Evolutionary conservation across 148 eudicot genomes (phyloP).

Genomic region (Cornus kousa): DNA sequence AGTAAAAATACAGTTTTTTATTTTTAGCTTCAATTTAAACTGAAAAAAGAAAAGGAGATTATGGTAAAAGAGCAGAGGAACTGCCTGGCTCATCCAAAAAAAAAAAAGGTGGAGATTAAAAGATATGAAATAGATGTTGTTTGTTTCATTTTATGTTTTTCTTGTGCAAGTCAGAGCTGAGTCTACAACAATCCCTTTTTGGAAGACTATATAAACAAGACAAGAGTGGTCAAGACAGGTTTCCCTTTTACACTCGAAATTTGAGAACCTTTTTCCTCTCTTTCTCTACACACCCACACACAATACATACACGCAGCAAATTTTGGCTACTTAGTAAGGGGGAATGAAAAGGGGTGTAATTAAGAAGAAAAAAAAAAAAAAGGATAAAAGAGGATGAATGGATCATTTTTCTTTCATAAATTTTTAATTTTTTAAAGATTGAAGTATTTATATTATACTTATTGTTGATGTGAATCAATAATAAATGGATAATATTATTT

Average conservation of each 20-base stretch:
- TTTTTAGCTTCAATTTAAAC: neutral
- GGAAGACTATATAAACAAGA: neutral
- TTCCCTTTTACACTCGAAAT: neutral
- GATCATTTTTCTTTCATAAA: too few species aligned
- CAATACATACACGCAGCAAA: too few species aligned
- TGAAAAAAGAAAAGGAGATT: neutral
- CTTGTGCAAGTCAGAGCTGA: slow-evolving; percentile 13
- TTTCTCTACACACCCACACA: neutral
- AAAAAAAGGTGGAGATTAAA: neutral
- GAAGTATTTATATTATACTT: too few species aligned
- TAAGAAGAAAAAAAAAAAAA: too few species aligned
- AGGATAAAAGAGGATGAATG: too few species aligned
- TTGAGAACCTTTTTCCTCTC: neutral
- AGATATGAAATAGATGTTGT: neutral
- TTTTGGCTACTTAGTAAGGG: too few species aligned
- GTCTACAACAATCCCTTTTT: slow-evolving; percentile 7
- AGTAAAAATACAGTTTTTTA: neutral
- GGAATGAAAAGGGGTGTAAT: too few species aligned
- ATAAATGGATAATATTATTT: too few species aligned
- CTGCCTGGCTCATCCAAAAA: neutral
- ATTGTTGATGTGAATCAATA: too few species aligned
- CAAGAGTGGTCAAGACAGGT: neutral
- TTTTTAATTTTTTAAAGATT: too few species aligned
- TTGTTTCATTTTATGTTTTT: neutral
- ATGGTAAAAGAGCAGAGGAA: neutral